Evolutionary conservation across 352 stramenopile species (phyloP), one percentile per base, ranked within the genome.

Genomic region (Phytopythium litorale): DNA sequence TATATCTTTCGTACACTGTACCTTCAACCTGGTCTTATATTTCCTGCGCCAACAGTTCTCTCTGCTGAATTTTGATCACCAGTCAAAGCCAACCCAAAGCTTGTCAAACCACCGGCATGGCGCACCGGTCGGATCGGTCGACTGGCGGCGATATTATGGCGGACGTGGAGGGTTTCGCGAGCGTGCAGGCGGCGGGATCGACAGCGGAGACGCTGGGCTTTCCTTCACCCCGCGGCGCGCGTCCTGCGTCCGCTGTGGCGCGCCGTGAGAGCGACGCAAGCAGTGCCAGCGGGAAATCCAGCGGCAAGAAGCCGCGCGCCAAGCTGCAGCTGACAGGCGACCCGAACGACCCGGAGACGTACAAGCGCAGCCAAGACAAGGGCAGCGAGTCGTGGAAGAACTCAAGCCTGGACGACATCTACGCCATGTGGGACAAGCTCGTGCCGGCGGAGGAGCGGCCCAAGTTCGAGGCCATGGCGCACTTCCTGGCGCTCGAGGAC

Each of bases 351-450:
- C 87, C 87, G 7, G 80, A 75, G 51, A 94, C 85, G 35, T 96
- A 94, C 79, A 96, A 96, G 73, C 84, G 87, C 66, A 93, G 83
- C 64, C 79, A 87, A 3, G 72, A 91, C 63, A 37, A 28, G 55
- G 38, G 51, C 38, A 58, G 53, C 53, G 35, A 30, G 0, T 37
- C 53, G 53, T 92, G 87, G 80, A 92, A 92, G 64, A 90, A 94
- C 60, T 88, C 79, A 60, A 78, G 71, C 45, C 68, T 97, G 50
- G 89, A 94, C 30, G 89, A 97, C 70, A 97, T 97, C 57, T 96
- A 96, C 65, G 62, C 76, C 11, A 72, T 70, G 23, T 96, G 86
- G 87, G 87, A 96, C 72, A 86, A 87, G 68, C 77, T 97, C 56
- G 78, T 96, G 23, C 81, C 84, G 0, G 59, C 70, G 2, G 75